Evolutionary conservation across 2,329 filamentous ascomycete genomes (phyloP), one percentile per base, ranked within the genome.

Genomic region (Thelonectria olida): DNA sequence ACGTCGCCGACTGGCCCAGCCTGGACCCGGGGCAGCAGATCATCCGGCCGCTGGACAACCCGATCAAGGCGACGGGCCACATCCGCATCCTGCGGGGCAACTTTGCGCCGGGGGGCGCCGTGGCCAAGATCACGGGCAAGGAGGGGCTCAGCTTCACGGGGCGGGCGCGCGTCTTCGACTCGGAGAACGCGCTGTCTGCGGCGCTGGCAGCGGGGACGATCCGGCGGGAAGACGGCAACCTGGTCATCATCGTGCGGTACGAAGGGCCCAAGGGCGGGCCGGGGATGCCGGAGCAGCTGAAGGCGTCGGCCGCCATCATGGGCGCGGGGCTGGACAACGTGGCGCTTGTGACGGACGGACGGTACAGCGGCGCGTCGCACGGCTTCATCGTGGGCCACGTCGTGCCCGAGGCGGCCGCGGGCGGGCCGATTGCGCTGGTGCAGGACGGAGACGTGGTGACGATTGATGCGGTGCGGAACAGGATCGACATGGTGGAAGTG

Each of bases 81-180:
- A 85, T 98, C 62, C 93, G 95, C 76, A 92, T 98, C 62, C 85
- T 98, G 4, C 86, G 87, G 61, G 95, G 95, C 19, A 97, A 97
- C 75, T 85, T 97, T 28, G 92, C 94, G 3, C 95, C 95, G 1
- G 91, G 89, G 10, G 95, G 95, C 31, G 92, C 94, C 1, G 94
- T 98, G 2, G 94, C 93, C 62, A 98, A 98, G 79, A 97, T 98
- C 77, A 97, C 95, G 0, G 95, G 95, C 34, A 97, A 97, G 76
- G 95, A 98, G 77, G 95, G 95, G 2, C 84, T 93, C 7, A 82
- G 80, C 12, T 98, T 98, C 78, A 90, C 84, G 0, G 95, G 95
- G 49, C 88, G 88, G 66, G 95, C 93, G 1, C 85, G 89, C 19
- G 92, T 96, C 45, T 98, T 96, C 76, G 83, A 97, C 78, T 95